These are phyloP conservation scores for Linum trigynum DNA, from an alignment of 345 rosid species.

Conservation along the genomic window DNA sequence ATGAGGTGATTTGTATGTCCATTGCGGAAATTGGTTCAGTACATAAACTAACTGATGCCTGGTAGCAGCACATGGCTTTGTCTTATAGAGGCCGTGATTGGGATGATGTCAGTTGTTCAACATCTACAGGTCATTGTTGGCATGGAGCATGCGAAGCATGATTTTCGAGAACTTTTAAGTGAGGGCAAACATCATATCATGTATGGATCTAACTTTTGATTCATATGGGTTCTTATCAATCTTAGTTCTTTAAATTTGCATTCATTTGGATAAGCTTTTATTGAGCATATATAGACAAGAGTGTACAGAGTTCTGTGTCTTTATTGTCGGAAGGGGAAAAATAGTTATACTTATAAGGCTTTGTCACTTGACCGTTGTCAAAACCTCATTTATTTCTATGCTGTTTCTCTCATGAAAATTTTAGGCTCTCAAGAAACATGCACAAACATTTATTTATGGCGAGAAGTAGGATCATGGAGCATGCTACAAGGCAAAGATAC, in stretches of 20 bases:
- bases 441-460: conserved; percentile 42
- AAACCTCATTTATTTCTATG: neutral
- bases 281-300: too few species aligned
- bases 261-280: too few species aligned
- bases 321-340: too few species aligned
- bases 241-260: too few species aligned
- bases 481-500: conserved; percentile 34
- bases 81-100: neutral
- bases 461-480: conserved; percentile 43
- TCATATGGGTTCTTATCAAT: too few species aligned
- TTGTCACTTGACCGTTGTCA: neutral
- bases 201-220: conserved; percentile 26
- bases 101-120: neutral
- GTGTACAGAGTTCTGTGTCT: neutral
- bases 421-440: conserved; percentile 56
- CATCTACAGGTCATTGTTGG: conserved; percentile 50
- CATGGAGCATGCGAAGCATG: conserved; percentile 82
- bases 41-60: neutral
- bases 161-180: conserved; percentile 33
- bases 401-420: conserved; percentile 12
- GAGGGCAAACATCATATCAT: conserved; percentile 41
- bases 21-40: neutral
- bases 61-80: neutral
- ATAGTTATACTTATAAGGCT: too few species aligned
- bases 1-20: conserved; percentile 36